Conservation (phyloP, 495 filamentous ascomycete genomes). For the Lepidopterella palustris region DNA sequence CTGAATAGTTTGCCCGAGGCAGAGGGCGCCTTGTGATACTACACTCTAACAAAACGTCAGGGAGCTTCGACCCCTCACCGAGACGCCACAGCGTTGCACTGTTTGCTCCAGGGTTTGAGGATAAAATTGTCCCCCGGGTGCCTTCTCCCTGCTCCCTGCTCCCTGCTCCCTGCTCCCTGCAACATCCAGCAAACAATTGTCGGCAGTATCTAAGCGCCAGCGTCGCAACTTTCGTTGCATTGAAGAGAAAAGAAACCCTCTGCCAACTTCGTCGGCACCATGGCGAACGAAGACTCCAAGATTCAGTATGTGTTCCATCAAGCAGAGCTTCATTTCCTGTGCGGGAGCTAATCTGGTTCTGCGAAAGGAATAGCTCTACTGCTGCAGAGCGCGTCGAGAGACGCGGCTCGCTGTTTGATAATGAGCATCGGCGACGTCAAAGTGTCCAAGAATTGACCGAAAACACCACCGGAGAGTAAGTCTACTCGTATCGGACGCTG, state of each 20-base stretch:
- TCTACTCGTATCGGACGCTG: neutral
- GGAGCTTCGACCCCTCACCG: too few relatives aligned
- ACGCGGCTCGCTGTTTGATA: neutral
- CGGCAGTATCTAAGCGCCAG: too few relatives aligned
- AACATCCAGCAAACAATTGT: too few relatives aligned
- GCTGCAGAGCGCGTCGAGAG: neutral
- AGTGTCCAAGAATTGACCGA: neutral
- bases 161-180: too few relatives aligned
- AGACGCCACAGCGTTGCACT: too few relatives aligned
- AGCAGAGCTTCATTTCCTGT: neutral
- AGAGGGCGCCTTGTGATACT: neutral
- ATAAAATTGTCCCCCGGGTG: too few relatives aligned
- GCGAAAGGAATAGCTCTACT: neutral
- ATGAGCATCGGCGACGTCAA: neutral
- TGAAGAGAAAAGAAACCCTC: too few relatives aligned
- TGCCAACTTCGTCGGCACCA: neutral
- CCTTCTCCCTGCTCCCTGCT: too few relatives aligned
- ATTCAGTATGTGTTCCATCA: neutral
- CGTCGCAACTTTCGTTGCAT: too few relatives aligned
- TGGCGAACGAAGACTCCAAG: neutral
- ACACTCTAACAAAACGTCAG: too few relatives aligned
- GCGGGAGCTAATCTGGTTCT: neutral
- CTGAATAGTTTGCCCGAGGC: neutral
- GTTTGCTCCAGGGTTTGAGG: too few relatives aligned
- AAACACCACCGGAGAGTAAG: neutral